phyloP scores from a whole-genome alignment of 352 stramenopile species.

The Pelagophyceae sp. region DNA sequence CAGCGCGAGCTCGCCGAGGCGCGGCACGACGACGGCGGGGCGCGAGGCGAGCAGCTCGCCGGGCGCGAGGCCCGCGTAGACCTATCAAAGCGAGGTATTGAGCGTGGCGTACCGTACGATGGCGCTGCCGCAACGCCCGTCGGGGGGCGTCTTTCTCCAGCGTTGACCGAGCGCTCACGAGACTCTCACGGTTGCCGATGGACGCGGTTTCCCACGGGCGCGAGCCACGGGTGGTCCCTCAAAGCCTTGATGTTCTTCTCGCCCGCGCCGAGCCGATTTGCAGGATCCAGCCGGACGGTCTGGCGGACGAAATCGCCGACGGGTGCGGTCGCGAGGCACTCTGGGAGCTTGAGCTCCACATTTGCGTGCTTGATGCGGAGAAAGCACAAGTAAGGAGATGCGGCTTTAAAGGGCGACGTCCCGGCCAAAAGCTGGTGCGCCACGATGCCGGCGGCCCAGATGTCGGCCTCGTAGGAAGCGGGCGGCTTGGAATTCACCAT shows the following conservation, averaged over 20 bases:
- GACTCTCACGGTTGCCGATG: too few species aligned
- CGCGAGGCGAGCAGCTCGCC: background rate
- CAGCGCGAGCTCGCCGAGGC: slow-evolving; percentile 5
- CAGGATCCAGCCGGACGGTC: background rate
- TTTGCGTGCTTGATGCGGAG: slow-evolving; percentile 58
- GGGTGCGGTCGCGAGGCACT: background rate
- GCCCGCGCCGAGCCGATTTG: background rate
- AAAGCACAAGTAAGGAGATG: slow-evolving; percentile 66
- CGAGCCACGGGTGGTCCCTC: background rate
- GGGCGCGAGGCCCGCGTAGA: background rate
- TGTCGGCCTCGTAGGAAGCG: slow-evolving; percentile 46
- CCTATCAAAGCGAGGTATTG: too few species aligned
- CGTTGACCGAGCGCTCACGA: too few species aligned
- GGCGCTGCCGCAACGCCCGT: too few species aligned
- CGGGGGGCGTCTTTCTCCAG: too few species aligned
- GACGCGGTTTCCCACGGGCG: too few species aligned
- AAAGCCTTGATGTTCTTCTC: background rate
- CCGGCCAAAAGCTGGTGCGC: slow-evolving; percentile 63
- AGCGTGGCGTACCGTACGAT: too few species aligned
- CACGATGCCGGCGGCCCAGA: slow-evolving; percentile 61
- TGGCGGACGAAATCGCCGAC: background rate
- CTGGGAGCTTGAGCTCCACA: background rate
- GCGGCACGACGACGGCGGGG: background rate
- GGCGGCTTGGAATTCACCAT: slow-evolving; percentile 39
- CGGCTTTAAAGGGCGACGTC: slow-evolving; percentile 59